phyloP scores from a whole-genome alignment of 176 grass and related monocot species.

The Triticum aestivum region IWGSC_CS_RefSeq_v2.1 NC_057803.1:149374710-149375209 shows the following conservation, averaged over 20 bases:
- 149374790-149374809: conserved; percentile 86
- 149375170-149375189: not conserved
- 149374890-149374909: conserved; percentile 67
- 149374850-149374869: conserved; percentile 61
- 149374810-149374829: conserved; percentile 89
- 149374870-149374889: conserved; percentile 62
- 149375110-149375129: not conserved
- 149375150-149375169: not conserved
- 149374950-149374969: conserved; percentile 98
- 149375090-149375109: not conserved
- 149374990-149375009: conserved; percentile 11
- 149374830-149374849: conserved; percentile 92
- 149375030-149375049: not conserved
- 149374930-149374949: conserved; percentile 92
- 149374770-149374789: conserved; percentile 16
- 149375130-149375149: not conserved
- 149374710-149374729: conserved; percentile 34
- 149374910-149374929: conserved; percentile 77
- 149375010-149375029: not conserved
- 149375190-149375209: not conserved
- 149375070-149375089: no score
- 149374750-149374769: not conserved
- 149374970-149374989: conserved; percentile 94
- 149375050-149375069: not conserved
- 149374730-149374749: conserved; percentile 12